Base-by-base conservation (phyloP, 805 yeast genomes). In the Candida broadrunensis region DNA sequence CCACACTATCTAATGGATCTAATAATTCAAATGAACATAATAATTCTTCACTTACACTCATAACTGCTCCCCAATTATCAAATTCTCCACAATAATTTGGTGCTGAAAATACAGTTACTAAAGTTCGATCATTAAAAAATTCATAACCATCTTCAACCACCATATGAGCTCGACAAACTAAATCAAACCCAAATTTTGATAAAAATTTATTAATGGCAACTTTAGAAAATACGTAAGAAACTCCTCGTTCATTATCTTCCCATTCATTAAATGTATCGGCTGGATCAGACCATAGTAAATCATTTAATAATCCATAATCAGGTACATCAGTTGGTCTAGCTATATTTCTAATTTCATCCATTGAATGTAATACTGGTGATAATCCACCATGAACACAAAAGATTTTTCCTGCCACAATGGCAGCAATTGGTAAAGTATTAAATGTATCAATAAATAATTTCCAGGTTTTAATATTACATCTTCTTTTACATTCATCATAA, bases 401-500 rank as follows among this genome's bases (percentile, higher is more conserved):
- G 39, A 93, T 93, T 67, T 89, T 93, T 35, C 91, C 90, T 1
- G 96, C 97, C 26, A 93, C 96, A 25, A 88, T 82, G 2, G 97
- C 97, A 2, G 98, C 96, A 41, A 93, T 83, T 8, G 99, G 99
- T 48, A 93, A 71, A 0, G 97, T 86, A 60, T 93, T 93, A 71
- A 93, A 93, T 1, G 96, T 89, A 67, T 93, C 99, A 51, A 93
- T 80, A 56, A 93, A 93, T 21, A 80, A 67, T 60, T 90, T 89
- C 99, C 99, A 93, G 1, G 90, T 85, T 60, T 91, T 93, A 54
- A 90, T 79, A 56, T 85, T 87, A 54, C 96, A 81, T 46, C 99
- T 75, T 55, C 99, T 79, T 61, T 93, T 93, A 71, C 99, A 93
- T 67, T 93, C 99, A 65, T 93, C 99, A 60, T 89, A 93, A 58